phyloP scores from a whole-genome alignment of 1,139 yeast genomes.

The Ogataea hybrid region DNA sequence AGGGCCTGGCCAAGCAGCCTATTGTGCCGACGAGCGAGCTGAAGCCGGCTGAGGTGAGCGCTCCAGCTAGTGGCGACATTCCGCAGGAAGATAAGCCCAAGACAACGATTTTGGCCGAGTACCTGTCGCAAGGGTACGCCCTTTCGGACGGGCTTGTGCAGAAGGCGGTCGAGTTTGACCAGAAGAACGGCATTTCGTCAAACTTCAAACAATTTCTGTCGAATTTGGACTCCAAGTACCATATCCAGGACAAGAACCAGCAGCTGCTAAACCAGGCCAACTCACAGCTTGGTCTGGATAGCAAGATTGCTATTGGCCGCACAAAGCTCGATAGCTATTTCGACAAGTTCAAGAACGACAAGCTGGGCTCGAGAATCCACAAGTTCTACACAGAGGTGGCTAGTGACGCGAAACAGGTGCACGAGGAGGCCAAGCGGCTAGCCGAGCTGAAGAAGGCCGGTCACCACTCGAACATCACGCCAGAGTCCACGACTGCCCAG shows the following conservation, averaged over 20 bases:
- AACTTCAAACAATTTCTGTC: slow-evolving; percentile 56
- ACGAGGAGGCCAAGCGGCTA: slow-evolving; percentile 69
- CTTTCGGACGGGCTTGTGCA: slow-evolving; percentile 62
- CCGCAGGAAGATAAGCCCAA: slow-evolving; percentile 79
- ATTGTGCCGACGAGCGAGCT: slow-evolving; percentile 12
- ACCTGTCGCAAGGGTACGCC: slow-evolving; percentile 68
- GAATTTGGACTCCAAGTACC: slow-evolving; percentile 57
- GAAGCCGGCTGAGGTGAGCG: background rate
- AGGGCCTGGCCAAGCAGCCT: slow-evolving; percentile 30
- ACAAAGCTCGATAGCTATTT: slow-evolving; percentile 44
- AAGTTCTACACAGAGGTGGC: slow-evolving; percentile 51
- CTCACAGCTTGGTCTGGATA: slow-evolving; percentile 38
- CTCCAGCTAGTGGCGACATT: slow-evolving; percentile 39
- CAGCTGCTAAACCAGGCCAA: slow-evolving; percentile 36
- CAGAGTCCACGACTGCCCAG: slow-evolving; percentile 22
- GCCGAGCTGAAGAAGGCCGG: slow-evolving; percentile 51
- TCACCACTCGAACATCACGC: slow-evolving; percentile 14
- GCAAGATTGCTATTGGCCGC: slow-evolving; percentile 34
- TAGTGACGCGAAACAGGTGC: slow-evolving; percentile 61
- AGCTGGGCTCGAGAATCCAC: slow-evolving; percentile 50
- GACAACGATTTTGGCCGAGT: slow-evolving; percentile 71
- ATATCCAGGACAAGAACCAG: slow-evolving; percentile 51
- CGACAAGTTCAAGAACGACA: slow-evolving; percentile 39
- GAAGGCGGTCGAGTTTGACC: slow-evolving; percentile 60
- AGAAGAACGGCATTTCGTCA: slow-evolving; percentile 58